These are phyloP conservation scores for Forsythia suspensa DNA, from an alignment of 257 asterid genomes.

Conservation along the genomic window DNA sequence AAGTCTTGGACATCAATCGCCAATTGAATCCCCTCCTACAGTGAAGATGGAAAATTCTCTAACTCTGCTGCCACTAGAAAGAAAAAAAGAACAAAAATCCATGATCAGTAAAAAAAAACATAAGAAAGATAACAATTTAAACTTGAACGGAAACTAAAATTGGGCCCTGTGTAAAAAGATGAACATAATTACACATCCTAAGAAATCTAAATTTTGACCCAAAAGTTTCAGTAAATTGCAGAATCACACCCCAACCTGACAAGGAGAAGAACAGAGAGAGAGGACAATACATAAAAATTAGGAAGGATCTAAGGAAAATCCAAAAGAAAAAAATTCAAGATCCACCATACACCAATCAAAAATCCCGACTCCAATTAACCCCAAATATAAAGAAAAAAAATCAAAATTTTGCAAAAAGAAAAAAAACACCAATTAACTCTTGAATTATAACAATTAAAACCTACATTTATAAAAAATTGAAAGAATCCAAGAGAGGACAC, in stretches of 20 bases:
- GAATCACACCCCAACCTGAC: constrained; percentile 6
- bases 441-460: not conserved
- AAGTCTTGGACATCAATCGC: constrained; percentile 34
- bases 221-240: not conserved
- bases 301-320: constrained; percentile 8
- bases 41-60: constrained; percentile 6
- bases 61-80: constrained; percentile 30
- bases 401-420: not conserved
- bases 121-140: constrained; percentile 10
- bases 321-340: constrained; percentile 20
- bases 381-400: not conserved
- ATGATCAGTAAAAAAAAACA: constrained; percentile 8
- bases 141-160: constrained; percentile 17
- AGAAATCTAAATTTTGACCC: constrained; percentile 17
- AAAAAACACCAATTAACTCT: not conserved
- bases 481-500: not conserved
- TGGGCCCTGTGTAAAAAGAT: constrained; percentile 40
- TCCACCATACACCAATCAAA: constrained; percentile 29
- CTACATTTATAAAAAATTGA: not conserved
- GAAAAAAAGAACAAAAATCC: not conserved
- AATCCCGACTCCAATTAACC: constrained; percentile 14
- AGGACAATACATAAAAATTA: constrained; percentile 7
- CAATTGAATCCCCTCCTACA: constrained; percentile 21
- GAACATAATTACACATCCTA: constrained; percentile 19
- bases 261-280: not conserved